These are phyloP conservation scores for Erysimum pusillum DNA, from an alignment of 441 rosid genomes.

Conservation along the genomic window DNA sequence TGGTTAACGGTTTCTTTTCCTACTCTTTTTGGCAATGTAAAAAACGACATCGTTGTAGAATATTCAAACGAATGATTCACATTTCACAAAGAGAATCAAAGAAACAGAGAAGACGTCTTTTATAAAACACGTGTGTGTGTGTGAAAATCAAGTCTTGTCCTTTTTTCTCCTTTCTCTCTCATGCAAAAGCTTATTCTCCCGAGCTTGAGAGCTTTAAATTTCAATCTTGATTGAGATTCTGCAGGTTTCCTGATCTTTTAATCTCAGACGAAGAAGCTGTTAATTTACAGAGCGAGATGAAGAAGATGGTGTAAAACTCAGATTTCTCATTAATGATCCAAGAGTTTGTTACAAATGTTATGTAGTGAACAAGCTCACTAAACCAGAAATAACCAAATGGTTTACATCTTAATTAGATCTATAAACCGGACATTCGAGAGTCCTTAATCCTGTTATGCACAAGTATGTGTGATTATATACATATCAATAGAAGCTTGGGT, in stretches of 20 bases:
- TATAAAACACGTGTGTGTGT: slow-evolving; percentile 32
- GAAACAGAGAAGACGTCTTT: slow-evolving; percentile 21
- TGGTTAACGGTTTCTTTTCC: background rate
- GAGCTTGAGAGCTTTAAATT: background rate
- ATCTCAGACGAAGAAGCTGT: slow-evolving; percentile 39
- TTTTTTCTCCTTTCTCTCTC: slow-evolving; percentile 15
- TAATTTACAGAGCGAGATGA: no score
- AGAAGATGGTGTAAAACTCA: no score
- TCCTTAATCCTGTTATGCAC: no score
- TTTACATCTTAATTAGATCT: no score
- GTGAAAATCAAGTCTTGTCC: slow-evolving; percentile 22
- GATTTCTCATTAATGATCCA: no score
- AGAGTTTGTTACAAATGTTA: no score
- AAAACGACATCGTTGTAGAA: slow-evolving; percentile 9
- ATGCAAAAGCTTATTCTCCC: background rate
- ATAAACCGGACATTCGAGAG: no score
- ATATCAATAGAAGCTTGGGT: slow-evolving; percentile 35
- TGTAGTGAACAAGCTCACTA: no score
- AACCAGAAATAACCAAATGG: no score
- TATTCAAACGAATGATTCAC: background rate
- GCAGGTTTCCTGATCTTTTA: slow-evolving; percentile 28
- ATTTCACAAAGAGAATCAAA: background rate
- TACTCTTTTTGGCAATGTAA: background rate
- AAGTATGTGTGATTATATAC: no score
- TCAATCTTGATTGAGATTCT: slow-evolving; percentile 14